Evolutionary conservation across 768 basidiomycete genomes (phyloP).

Genomic region (Kwoniella heveanensis): DNA sequence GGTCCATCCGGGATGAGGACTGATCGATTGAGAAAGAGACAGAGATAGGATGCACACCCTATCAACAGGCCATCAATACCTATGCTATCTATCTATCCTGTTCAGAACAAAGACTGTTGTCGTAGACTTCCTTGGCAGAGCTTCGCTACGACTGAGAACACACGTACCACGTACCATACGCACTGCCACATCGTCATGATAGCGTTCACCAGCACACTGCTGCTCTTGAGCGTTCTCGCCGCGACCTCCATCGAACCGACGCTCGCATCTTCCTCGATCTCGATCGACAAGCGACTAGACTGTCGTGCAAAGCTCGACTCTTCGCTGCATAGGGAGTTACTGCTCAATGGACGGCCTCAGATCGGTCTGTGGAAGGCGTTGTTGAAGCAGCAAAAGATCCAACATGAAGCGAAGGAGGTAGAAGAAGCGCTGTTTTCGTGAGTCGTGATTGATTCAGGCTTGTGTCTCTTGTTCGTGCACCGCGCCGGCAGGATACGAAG

Average conservation of each 20-base stretch:
- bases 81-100: too few species aligned
- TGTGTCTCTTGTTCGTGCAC: neutral
- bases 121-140: too few species aligned
- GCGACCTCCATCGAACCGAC: neutral
- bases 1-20: too few species aligned
- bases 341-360: slow-evolving; percentile 44
- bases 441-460: neutral
- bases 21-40: too few species aligned
- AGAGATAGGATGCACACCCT: too few species aligned
- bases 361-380: slow-evolving; percentile 43
- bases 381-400: slow-evolving; percentile 18
- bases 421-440: neutral
- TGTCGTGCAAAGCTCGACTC: slow-evolving; percentile 25
- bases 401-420: slow-evolving; percentile 2
- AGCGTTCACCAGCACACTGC: neutral
- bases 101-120: too few species aligned
- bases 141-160: too few species aligned
- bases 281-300: neutral
- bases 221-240: neutral
- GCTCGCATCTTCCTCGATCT: neutral
- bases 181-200: neutral
- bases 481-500: neutral
- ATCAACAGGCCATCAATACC: too few species aligned
- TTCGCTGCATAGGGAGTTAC: slow-evolving; percentile 28
- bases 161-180: too few species aligned